Base-by-base conservation (phyloP, 495 filamentous ascomycete species). In the Daldinia vernicosa region DNA sequence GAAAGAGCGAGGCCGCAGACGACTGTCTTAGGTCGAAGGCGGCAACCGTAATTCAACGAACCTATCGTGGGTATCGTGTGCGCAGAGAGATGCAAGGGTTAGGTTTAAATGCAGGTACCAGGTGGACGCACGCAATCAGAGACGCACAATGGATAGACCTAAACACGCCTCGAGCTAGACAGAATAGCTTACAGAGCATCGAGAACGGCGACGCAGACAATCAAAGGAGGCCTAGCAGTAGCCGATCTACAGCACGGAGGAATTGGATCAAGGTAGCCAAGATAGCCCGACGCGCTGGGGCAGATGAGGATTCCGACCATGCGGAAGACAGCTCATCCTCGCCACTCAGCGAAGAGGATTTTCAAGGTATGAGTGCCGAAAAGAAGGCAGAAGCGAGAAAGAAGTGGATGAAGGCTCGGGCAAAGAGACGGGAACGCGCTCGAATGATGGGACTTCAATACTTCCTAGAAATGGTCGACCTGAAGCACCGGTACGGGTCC, bases 401-500 rank as follows among this genome's bases (percentile, higher is more conserved):
- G 56, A 82, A 79, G 61, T 78, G 74, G 70, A 81, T 84, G 37
- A 79, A 84, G 35, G 82, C 82, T 27, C 84, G 81, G 67, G 74
- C 74, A 9, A 78, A 81, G 47, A 81, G 83, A 58, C 81, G 80
- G 56, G 83, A 88, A 65, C 85, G 83, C 1, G 87, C 93, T 0
- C 92, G 90, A 76, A 88, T 87, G 70, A 95, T 98, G 92, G 93
- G 92, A 56, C 78, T 97, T 33, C 90, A 90, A 67, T 98, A 97
- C 76, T 97, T 96, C 69, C 82, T 98, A 4, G 94, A 98, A 76
- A 95, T 98, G 91, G 92, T 97, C 15, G 94, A 97, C 74, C 78
- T 86, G 6, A 94, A 96, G 78, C 94, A 98, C 74, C 88, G 94
- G 3, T 94, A 97, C 76, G 94, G 94, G 1, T 87, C 86, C 30